phyloP scores from a whole-genome alignment of 2,329 filamentous ascomycete genomes.

The Teratosphaeria nubilosa region DNA sequence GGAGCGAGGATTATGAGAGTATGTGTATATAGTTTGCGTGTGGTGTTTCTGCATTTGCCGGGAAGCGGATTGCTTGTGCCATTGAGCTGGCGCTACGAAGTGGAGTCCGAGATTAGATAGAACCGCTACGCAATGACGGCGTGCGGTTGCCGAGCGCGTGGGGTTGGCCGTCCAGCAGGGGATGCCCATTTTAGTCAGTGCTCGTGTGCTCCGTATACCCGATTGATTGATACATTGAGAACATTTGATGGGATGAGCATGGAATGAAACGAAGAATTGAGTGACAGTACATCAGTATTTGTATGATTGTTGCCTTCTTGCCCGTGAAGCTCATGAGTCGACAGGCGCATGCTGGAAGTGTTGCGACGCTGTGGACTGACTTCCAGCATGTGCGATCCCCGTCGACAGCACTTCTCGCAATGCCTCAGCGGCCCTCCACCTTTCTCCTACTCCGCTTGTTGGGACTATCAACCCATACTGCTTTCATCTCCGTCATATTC shows the following conservation, averaged over 20 bases:
- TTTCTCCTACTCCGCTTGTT: neutral
- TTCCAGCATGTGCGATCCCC: neutral
- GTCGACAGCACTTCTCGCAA: neutral
- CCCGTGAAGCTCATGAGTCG: neutral
- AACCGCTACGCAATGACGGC: too few species aligned
- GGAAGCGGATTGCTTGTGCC: neutral
- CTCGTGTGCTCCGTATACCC: too few species aligned
- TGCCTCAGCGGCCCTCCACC: neutral
- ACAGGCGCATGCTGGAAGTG: neutral
- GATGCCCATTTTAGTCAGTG: too few species aligned
- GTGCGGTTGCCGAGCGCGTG: neutral
- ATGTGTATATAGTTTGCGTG: too few species aligned
- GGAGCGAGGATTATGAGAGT: too few species aligned
- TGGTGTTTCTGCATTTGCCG: too few species aligned
- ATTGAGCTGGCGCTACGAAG: too few species aligned
- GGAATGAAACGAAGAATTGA: too few species aligned
- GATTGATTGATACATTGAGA: too few species aligned
- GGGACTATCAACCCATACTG: neutral
- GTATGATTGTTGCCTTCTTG: neutral
- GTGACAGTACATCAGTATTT: neutral
- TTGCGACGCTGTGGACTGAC: neutral
- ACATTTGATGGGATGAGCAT: too few species aligned
- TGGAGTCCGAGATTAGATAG: too few species aligned
- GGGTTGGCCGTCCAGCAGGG: neutral
- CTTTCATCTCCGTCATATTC: neutral